Evolutionary conservation across 2,329 filamentous ascomycete species (phyloP), one percentile per base, ranked within the genome.

Genomic region (Tolypocladium nubicola): DNA sequence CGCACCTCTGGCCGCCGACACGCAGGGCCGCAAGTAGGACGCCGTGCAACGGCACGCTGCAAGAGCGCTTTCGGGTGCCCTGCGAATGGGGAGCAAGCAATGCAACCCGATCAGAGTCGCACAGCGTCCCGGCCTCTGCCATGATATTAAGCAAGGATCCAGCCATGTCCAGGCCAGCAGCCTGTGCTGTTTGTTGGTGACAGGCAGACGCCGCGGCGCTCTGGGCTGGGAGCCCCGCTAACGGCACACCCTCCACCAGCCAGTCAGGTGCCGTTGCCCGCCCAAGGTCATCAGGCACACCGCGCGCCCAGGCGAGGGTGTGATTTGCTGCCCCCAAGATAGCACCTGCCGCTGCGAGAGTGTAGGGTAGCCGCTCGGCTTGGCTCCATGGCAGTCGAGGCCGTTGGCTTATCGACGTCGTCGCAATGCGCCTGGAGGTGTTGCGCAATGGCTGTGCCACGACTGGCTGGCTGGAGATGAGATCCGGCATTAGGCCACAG

Each of bases 231-330:
- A 21, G 38, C 30, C 33, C n/a, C 53, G n/a, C 39, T 47, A 39
- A 23, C 52, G 47, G 19, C 56, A 40, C 35, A 21, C 59, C 62
- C 60, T 57, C 59, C 56, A 59, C 26, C 52, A 63, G 58, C 62
- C 63, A 65, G 63, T 65, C 63, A 65, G 63, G 53, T 64, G 63
- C 59, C 58, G 57, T 53, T 50, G 54, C 55, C 54, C 57, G 53
- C 54, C 55, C 40, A 21, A 59, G 62, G 62, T 64, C 62, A 64
- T 62, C 62, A 61, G 62, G 60, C 61, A 64, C 62, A 64, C 59
- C 59, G 54, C 39, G 54, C 39, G 21, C 53, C 30, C 45, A 16
- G n/a, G 47, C 38, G 40, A 19, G 40, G 59, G 43, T 56, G 55
- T 56, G 58, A 62, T 59, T 60, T 43, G 56, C 56, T 41, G 52